Evolutionary conservation across 768 basidiomycete genomes (phyloP), one percentile per base, ranked within the genome.

Genomic region (Panellus pusillus): DNA sequence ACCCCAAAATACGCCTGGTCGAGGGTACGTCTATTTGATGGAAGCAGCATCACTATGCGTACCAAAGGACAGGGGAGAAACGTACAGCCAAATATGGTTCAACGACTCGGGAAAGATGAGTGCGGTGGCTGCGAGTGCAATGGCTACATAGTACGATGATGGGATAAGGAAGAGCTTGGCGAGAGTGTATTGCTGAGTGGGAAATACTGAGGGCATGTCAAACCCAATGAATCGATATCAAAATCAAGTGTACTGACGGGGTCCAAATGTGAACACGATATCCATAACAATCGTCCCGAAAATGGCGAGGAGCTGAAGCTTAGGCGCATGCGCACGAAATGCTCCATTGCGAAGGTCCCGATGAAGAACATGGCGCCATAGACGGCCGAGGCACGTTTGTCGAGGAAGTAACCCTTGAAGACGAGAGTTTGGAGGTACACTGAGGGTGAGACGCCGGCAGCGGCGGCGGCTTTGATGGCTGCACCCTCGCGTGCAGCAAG

Each of bases 201-300:
- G 76, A 39, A 77, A 67, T 9, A 73, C 75, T 75, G 49, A 53
- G 47, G 46, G 43, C 14, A 52, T 24, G 24, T 24, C 6, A 24
- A 24, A 24, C 24, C 24, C 6, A 2, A 24, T 24, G 24, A 24
- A 24, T 24, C 6, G 24, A 24, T 2, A 24, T 24, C 6, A 6
- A 6, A 24, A 24, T 24, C 2, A 6, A 24, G 24, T 24, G 31
- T 2, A 54, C 62, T 14, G 44, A 58, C 60, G 31, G 3, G 57
- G 60, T 0, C 58, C 55, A 6, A 36, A 52, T 15, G 29, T 24
- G 48, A 55, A 50, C 47, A 75, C 69, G 27, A 76, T 68, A 58
- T 78, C 76, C 38, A 79, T 45, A 6, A 75, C 74, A 24, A 79
- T 78, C 15, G 65, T 71, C 3, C 73, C 76, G 46, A 78, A 76